Base-by-base conservation (phyloP, 2,329 filamentous ascomycete species). In the Aureobasidium sp. region DNA sequence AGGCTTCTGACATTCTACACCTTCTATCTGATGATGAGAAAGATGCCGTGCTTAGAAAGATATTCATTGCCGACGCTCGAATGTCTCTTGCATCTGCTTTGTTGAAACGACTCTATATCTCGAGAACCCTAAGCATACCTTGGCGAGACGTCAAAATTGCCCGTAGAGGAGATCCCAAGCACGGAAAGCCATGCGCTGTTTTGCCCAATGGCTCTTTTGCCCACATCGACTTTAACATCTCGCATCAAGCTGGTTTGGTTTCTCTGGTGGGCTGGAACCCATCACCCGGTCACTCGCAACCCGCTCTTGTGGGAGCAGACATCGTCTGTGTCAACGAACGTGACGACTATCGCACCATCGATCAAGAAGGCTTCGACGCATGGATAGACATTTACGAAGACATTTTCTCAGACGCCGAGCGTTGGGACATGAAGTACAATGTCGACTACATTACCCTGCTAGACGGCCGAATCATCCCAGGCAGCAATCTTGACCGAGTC, bases 191-290 rank as follows among this genome's bases (percentile, higher is more conserved):
- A 65, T 73, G 78, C 71, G 76, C 81, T 62, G 73, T 82, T 68
- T 66, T 75, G 63, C 62, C 75, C 74, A 79, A 70, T 29, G 71
- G 72, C 8, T 70, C 61, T 49, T 76, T 66, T 67, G 75, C 64
- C 14, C 68, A 69, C 31, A 73, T 86, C 41, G 84, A 87, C 65
- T 92, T 93, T 79, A 93, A 93, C 74, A 82, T 92, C 61, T 87
- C 84, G 49, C 89, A 93, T 73, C 89, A 93, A 77, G 87, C 86
- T 9, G 89, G 89, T 1, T 76, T 93, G 17, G 89, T 91, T 0
- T 83, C 83, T 2, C 77, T 92, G 34, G 80, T 88, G 14, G 87
- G 86, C 67, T 68, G 74, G 72, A 62, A 55, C 3, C 39, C 48
- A 67, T 67, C 37, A 63, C 63, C 56, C 49, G 65, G 22, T 68